Evolutionary conservation across 129 eudicot genomes (phyloP).

Genomic region (Silybum marianum): DNA sequence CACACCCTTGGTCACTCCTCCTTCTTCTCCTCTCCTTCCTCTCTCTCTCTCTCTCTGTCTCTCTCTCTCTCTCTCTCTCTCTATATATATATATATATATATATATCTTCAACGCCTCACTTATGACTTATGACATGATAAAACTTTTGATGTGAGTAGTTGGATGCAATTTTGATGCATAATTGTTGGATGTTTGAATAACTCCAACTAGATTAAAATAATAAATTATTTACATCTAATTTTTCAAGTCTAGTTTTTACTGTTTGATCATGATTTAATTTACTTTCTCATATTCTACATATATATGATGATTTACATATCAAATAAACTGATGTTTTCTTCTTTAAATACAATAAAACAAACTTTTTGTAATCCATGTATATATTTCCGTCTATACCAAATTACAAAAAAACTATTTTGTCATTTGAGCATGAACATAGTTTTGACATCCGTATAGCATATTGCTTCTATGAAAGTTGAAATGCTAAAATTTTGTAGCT

Average conservation of each 20-base stretch:
- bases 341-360: background rate
- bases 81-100: background rate
- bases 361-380: background rate
- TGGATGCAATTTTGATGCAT: background rate
- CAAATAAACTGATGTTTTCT: background rate
- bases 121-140: background rate
- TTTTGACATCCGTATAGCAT: slow-evolving; percentile 1
- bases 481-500: slow-evolving; percentile 4
- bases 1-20: slow-evolving; percentile 44
- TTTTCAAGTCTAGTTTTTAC: background rate
- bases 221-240: background rate
- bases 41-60: background rate
- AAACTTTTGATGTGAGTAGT: background rate
- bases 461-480: slow-evolving; percentile 3
- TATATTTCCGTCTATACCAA: background rate
- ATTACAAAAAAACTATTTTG: background rate
- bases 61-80: background rate
- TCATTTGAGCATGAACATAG: background rate
- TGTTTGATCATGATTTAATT: background rate
- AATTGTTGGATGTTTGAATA: background rate
- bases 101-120: background rate
- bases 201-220: background rate
- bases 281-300: background rate
- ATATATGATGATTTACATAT: background rate
- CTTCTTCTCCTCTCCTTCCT: slow-evolving; percentile 17